Percentiles rank a stretch among this genome's conserved stretches.
Conservation (phyloP, 164 flowering plant species). For the Aristolochia californica region DNA sequence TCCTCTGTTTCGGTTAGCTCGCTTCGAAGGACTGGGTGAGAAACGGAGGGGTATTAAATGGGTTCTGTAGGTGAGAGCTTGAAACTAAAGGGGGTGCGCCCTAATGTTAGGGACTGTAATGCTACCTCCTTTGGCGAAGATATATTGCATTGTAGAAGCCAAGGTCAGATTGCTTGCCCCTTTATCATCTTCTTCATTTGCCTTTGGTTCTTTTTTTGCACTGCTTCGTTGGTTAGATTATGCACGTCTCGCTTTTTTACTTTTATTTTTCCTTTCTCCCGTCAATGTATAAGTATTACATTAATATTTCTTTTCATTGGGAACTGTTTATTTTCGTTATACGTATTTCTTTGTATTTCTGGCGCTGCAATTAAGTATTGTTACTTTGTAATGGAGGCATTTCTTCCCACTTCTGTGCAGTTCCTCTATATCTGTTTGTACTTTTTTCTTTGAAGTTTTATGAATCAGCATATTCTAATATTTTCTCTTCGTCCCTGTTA, state of each 20-base stretch:
- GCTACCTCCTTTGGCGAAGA: constrained; percentile 1
- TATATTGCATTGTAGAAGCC: constrained; percentile 1
- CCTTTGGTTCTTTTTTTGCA: too few relatives aligned
- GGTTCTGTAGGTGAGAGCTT: constrained; percentile 10
- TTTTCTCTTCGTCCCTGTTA: not conserved
- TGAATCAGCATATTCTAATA: not conserved
- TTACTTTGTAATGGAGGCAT: not conserved
- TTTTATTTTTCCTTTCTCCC: not conserved
- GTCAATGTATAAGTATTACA: not conserved
- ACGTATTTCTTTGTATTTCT: too few relatives aligned
- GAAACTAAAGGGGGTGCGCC: constrained; percentile 11
- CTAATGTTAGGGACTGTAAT: constrained; percentile 1
- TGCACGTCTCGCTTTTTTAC: not conserved
- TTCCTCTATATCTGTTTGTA: not conserved
- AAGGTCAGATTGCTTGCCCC: constrained; percentile 7
- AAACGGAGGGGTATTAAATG: constrained; percentile 8
- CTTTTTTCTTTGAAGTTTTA: not conserved
- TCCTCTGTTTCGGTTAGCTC: not conserved
- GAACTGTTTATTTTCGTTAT: too few relatives aligned
- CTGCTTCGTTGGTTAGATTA: too few relatives aligned
- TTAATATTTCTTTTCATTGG: not conserved
- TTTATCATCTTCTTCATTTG: not conserved
- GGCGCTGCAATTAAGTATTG: too few relatives aligned
- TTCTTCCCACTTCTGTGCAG: not conserved
- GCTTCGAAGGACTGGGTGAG: constrained; percentile 2